Evolutionary conservation across 2,329 filamentous ascomycete species (phyloP), one percentile per base, ranked within the genome.

Genomic region (Colletotrichum spaethianum): DNA sequence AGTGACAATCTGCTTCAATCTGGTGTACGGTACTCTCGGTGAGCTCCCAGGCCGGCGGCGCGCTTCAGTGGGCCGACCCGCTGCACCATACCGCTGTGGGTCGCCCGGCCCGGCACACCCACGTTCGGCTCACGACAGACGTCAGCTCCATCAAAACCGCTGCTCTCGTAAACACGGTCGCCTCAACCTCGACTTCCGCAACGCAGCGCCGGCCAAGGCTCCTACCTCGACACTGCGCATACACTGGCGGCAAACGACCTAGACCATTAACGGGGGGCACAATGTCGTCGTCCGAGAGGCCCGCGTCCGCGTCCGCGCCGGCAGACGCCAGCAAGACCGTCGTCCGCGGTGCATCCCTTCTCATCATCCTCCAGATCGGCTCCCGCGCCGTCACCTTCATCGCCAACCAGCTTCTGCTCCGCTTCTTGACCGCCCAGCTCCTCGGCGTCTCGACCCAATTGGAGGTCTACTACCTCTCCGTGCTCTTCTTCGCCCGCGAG

Each of bases 401-500:
- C 75, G 93, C 96, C 79, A 99, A 98, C 83, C 96, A 99, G 82
- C 81, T 97, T 46, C 89, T 99, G 38, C 88, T 99, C 9, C 94
- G 96, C 44, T 96, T 93, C 80, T 86, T 98, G 55, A 97, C 95
- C 1, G 95, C 96, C 0, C 89, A 93, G 70, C 87, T 97, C 0
- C 89, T 99, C 1, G 96, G 96, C 7, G 87, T 97, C 6, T 93
- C 95, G 2, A 93, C 95, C 0, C 96, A 98, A 81, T 88, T 99
- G 3, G 96, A 99, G 78, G 91, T 98, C 0, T 98, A 95, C 81
- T 95, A 96, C 72, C 93, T 97, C 55, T 94, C 95, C 0, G 92
- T 97, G n/a, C 88, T 99, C 0, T 98, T 97, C 82, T 98, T 99
- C 78, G 93, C 96, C 0, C 90, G 96, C 48, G 96, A 99, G 83